Evolutionary conservation across 306 rosid species (phyloP).

Genomic region (Vigna hirtella): DNA sequence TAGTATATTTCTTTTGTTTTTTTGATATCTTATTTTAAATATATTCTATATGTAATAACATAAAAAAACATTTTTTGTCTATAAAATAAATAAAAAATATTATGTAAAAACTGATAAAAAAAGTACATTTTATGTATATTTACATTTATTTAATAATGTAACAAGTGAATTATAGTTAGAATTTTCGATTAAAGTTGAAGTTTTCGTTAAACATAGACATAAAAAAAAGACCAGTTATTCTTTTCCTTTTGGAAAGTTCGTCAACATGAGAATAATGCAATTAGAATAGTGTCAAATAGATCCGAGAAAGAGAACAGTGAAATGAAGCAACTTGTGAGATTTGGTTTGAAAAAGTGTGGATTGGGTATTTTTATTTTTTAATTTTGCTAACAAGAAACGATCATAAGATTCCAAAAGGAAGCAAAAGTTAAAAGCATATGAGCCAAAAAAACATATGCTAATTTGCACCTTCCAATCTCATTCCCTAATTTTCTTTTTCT

Average conservation of each 20-base stretch:
- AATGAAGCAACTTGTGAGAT: neutral
- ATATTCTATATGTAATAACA: no score
- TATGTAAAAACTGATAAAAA: neutral
- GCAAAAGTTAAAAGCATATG: constrained; percentile 60
- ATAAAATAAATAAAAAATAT: neutral
- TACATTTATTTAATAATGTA: neutral
- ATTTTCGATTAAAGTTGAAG: neutral
- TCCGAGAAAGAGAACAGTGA: neutral
- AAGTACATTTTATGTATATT: neutral
- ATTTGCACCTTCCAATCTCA: constrained; percentile 38
- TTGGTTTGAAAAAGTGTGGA: neutral
- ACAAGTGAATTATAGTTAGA: neutral
- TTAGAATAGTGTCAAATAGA: constrained; percentile 18
- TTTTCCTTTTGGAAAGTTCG: neutral
- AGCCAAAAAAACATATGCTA: constrained; percentile 55
- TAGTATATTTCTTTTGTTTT: no score
- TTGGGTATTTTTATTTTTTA: neutral
- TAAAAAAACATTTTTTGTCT: no score
- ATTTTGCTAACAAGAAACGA: constrained; percentile 10
- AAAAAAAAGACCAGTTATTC: no score
- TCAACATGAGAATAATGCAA: neutral
- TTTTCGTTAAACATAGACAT: neutral
- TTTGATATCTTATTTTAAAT: no score
- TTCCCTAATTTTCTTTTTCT: neutral
- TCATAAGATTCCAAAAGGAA: constrained; percentile 52